These are phyloP conservation scores for Juglanconis sp. DNA, from an alignment of 2,329 filamentous ascomycete genomes.

Conservation along the genomic window DNA sequence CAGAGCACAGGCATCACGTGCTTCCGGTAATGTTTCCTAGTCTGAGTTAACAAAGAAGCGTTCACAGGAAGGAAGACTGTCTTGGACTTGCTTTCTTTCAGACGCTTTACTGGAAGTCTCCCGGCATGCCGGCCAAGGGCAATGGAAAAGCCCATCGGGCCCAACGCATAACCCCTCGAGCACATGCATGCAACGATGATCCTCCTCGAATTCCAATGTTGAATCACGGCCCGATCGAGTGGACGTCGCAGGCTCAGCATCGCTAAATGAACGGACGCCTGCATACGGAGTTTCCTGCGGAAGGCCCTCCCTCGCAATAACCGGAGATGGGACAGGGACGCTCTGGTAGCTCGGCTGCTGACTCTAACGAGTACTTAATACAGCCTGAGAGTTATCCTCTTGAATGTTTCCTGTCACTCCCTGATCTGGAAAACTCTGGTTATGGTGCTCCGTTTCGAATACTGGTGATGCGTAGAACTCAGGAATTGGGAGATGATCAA, in stretches of 20 bases:
- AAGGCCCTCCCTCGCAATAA: neutral
- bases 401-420: neutral
- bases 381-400: neutral
- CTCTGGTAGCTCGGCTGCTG: neutral
- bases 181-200: neutral
- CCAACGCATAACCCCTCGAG: neutral
- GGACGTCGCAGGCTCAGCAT: neutral
- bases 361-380: neutral
- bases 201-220: neutral
- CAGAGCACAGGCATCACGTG: neutral
- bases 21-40: neutral
- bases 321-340: neutral
- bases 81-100: neutral
- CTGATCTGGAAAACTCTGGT: neutral
- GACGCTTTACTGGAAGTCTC: fast-evolving
- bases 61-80: neutral
- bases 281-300: neutral
- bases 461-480: too few relatives aligned
- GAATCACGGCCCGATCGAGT: neutral
- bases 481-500: too few relatives aligned
- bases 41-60: neutral
- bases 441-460: too few relatives aligned
- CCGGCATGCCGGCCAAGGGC: neutral
- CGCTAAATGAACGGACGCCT: neutral
- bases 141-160: neutral